Conservation (phyloP, 352 stramenopile species). For the Peronospora farinosa region DNA sequence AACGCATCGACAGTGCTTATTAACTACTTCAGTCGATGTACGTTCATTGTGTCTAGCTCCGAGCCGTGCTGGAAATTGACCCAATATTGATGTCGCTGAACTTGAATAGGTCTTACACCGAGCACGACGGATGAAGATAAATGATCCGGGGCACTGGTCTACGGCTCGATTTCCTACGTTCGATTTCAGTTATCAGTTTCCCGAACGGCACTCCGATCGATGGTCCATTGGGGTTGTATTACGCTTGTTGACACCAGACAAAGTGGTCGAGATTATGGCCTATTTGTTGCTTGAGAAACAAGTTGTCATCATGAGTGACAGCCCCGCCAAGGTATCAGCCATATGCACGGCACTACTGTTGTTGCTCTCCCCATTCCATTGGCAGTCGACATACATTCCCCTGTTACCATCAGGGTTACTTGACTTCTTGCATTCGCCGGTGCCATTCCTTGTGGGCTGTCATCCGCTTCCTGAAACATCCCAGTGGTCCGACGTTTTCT, state of each 20-base stretch:
- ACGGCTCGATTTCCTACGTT: constrained; percentile 50
- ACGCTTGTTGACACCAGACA: constrained; percentile 46
- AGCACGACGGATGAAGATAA: constrained; percentile 54
- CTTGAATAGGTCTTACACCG: constrained; percentile 57
- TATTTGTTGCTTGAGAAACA: constrained; percentile 77
- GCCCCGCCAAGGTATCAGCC: constrained; percentile 54
- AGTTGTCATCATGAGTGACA: constrained; percentile 71
- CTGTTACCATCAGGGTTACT: constrained; percentile 59
- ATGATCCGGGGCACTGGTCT: constrained; percentile 61
- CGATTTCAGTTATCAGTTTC: constrained; percentile 72
- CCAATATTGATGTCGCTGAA: neutral
- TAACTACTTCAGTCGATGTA: constrained; percentile 32
- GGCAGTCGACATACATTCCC: constrained; percentile 86
- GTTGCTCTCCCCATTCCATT: constrained; percentile 75
- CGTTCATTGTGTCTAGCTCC: constrained; percentile 22
- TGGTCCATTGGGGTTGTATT: constrained; percentile 69
- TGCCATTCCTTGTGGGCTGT: constrained; percentile 72
- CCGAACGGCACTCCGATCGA: constrained; percentile 58
- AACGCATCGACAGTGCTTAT: constrained; percentile 21
- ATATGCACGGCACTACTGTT: constrained; percentile 65
- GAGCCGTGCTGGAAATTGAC: neutral
- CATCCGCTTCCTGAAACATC: constrained; percentile 53
- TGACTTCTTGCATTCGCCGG: constrained; percentile 80
- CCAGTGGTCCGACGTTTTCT: constrained; percentile 79
- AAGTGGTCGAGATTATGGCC: constrained; percentile 62